These are phyloP conservation scores for Cladochytrium replicatum DNA, from an alignment of 192 early-diverging fungal genomes.

Conservation along the genomic window DNA sequence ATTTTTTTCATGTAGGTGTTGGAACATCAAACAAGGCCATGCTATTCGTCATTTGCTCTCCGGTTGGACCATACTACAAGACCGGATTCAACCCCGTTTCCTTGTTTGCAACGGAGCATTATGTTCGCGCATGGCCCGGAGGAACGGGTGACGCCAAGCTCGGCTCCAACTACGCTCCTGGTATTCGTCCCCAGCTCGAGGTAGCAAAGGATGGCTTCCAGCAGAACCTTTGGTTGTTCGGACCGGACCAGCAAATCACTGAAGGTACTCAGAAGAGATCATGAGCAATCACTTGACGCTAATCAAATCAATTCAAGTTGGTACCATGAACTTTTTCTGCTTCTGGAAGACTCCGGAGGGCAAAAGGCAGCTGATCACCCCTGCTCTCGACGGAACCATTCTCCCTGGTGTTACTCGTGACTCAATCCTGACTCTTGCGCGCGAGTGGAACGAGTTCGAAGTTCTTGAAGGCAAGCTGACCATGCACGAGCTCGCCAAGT, in stretches of 20 bases:
- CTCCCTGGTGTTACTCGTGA: slow-evolving; percentile 92
- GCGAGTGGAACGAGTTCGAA: slow-evolving; percentile 78
- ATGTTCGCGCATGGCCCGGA: slow-evolving; percentile 89
- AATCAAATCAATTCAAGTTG: too few species aligned
- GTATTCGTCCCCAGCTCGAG: slow-evolving; percentile 69
- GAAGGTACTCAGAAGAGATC: slow-evolving; percentile 36
- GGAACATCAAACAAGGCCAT: slow-evolving; percentile 67
- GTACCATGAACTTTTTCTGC: slow-evolving; percentile 95
- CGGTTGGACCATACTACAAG: slow-evolving; percentile 93
- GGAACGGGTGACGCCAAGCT: slow-evolving; percentile 90
- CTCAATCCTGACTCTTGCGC: slow-evolving; percentile 72
- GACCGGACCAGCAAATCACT: slow-evolving; percentile 71
- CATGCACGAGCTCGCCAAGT: slow-evolving; percentile 68
- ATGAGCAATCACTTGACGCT: neutral
- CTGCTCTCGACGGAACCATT: slow-evolving; percentile 87
- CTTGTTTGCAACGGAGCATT: slow-evolving; percentile 72
- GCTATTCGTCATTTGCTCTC: slow-evolving; percentile 81
- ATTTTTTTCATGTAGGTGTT: slow-evolving; percentile 73
- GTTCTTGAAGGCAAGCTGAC: slow-evolving; percentile 73
- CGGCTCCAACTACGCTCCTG: slow-evolving; percentile 81
- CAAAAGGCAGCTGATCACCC: slow-evolving; percentile 79
- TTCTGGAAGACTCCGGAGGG: slow-evolving; percentile 76
- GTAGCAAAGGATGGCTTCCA: slow-evolving; percentile 83
- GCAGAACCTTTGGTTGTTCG: slow-evolving; percentile 94
- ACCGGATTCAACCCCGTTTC: slow-evolving; percentile 85